Percentiles rank a stretch among this genome's conserved stretches.
phyloP scores from a whole-genome alignment of 2,329 filamentous ascomycete species.

The Fusarium floridanum region DNA sequence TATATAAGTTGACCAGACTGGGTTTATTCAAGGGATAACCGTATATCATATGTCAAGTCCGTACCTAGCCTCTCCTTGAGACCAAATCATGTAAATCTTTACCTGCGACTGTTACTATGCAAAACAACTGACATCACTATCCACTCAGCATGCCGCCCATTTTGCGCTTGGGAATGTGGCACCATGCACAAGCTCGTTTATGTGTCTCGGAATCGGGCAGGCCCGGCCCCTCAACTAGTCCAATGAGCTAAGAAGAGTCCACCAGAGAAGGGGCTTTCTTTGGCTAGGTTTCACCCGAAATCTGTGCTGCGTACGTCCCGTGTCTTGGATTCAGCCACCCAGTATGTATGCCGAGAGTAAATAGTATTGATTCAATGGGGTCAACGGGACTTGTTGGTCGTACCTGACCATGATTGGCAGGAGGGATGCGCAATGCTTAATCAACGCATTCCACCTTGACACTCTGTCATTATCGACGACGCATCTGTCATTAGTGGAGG shows the following conservation, averaged over 20 bases:
- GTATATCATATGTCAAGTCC: background rate
- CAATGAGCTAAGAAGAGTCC: background rate
- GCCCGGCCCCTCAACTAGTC: background rate
- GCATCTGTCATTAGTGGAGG: background rate
- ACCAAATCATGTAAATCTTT: background rate
- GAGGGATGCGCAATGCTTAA: background rate
- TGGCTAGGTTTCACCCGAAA: background rate
- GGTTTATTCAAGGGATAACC: background rate
- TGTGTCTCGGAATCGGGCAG: background rate
- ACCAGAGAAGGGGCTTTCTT: background rate
- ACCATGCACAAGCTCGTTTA: background rate
- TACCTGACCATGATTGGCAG: background rate
- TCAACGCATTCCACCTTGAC: background rate
- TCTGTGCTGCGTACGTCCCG: slow-evolving; percentile 5
- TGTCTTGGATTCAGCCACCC: slow-evolving; percentile 21
- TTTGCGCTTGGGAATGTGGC: background rate
- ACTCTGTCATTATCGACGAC: background rate
- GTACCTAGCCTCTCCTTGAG: background rate
- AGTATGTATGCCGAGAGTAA: background rate
- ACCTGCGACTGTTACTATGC: background rate
- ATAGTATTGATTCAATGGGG: background rate
- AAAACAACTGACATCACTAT: slow-evolving; percentile 14
- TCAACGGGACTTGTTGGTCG: background rate
- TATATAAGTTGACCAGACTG: background rate
- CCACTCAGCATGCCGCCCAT: background rate